These are phyloP conservation scores for Cicer bijugum DNA, from an alignment of 306 rosid species.

Conservation along the genomic window DNA sequence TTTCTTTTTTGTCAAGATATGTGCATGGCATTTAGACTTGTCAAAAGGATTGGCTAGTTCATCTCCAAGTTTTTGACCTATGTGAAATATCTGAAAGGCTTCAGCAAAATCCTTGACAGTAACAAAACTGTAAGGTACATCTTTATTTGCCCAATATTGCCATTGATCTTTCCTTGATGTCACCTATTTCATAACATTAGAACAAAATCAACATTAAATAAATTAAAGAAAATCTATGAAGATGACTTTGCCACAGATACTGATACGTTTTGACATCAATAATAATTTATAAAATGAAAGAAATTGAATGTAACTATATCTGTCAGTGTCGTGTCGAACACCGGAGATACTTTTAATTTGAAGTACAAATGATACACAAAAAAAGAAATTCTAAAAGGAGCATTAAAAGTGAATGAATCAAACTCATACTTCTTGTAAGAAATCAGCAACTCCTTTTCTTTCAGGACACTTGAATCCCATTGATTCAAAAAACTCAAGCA, in stretches of 20 bases:
- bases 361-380: too few species aligned
- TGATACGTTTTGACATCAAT: too few species aligned
- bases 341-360: too few species aligned
- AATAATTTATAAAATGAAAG: too few species aligned
- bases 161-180: conserved; percentile 74
- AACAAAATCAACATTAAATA: conserved; percentile 22
- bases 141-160: conserved; percentile 77
- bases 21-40: conserved; percentile 65
- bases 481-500: conserved; percentile 64
- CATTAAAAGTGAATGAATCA: conserved; percentile 26
- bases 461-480: conserved; percentile 84
- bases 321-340: too few species aligned
- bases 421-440: conserved; percentile 55
- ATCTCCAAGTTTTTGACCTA: conserved; percentile 77
- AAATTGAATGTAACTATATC: too few species aligned
- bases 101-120: conserved; percentile 68
- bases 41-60: conserved; percentile 75
- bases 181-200: conserved; percentile 45
- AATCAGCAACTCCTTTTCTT: conserved; percentile 62
- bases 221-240: not conserved
- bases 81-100: conserved; percentile 71
- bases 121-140: conserved; percentile 73
- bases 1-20: conserved; percentile 66
- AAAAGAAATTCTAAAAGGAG: not conserved
- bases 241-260: too few species aligned